Conservation (phyloP, 108 stramenopile genomes). For the Nitzschia sp. region DNA sequence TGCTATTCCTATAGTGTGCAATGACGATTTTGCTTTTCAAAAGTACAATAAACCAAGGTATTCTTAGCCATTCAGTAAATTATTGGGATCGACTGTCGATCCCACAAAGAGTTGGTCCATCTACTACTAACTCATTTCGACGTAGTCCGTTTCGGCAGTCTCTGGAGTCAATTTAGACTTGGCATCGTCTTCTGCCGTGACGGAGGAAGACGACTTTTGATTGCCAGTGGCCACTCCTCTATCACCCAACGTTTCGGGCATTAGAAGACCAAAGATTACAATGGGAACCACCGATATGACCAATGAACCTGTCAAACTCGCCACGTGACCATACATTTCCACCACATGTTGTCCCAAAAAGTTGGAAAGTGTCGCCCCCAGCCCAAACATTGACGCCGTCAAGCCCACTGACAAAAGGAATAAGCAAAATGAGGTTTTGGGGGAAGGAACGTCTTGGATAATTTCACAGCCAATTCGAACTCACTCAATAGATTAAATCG, state of each 20-base stretch:
- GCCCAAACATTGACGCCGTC: slow-evolving; percentile 82
- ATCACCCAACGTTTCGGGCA: slow-evolving; percentile 82
- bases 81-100: too few relatives aligned
- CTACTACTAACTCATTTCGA: not conserved
- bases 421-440: slow-evolving; percentile 4
- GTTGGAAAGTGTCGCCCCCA: slow-evolving; percentile 83
- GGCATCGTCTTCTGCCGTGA: not conserved
- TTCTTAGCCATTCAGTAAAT: too few relatives aligned
- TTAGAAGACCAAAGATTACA: slow-evolving; percentile 57
- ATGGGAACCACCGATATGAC: slow-evolving; percentile 75
- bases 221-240: slow-evolving; percentile 15
- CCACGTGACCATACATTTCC: slow-evolving; percentile 77
- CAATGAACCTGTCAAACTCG: slow-evolving; percentile 72
- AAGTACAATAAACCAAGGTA: too few relatives aligned
- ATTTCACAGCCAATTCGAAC: slow-evolving; percentile 19
- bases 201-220: not conserved
- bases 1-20: too few relatives aligned
- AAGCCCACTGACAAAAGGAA: slow-evolving; percentile 48
- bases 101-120: too few relatives aligned
- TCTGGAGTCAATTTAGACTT: not conserved
- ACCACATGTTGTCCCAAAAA: slow-evolving; percentile 80
- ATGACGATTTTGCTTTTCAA: too few relatives aligned
- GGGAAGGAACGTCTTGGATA: too few relatives aligned
- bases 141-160: not conserved
- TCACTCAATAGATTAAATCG: slow-evolving; percentile 85